These are phyloP conservation scores for Pyrus bretschneideri DNA, from an alignment of 306 rosid species.

Conservation along the genomic window DNA sequence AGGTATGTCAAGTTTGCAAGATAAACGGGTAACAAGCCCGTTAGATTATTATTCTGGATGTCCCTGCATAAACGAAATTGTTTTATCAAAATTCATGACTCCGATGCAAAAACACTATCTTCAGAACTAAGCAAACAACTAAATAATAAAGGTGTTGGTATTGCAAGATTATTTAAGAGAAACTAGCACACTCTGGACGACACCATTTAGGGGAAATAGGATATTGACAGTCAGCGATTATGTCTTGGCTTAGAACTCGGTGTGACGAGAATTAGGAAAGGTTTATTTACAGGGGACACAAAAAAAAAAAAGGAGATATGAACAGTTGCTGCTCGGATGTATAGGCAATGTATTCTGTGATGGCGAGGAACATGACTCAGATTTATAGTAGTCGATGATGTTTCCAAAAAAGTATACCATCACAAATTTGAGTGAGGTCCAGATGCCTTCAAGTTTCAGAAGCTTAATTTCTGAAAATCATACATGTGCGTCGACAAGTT, in stretches of 20 bases:
- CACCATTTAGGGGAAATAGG: no score
- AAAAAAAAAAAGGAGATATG: no score
- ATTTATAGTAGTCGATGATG: not conserved
- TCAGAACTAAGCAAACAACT: not conserved
- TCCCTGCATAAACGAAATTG: conserved; percentile 45
- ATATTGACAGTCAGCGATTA: no score
- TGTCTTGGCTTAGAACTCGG: no score
- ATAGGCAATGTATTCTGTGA: not conserved
- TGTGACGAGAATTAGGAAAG: no score
- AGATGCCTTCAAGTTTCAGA: no score
- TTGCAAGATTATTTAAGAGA: no score
- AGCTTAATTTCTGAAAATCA: no score
- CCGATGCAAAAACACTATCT: not conserved
- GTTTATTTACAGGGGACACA: no score
- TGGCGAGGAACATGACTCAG: not conserved
- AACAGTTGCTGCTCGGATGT: no score
- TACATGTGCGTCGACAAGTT: not conserved
- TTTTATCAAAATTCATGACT: not conserved
- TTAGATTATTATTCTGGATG: conserved; percentile 61
- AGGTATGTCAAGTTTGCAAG: conserved; percentile 57
- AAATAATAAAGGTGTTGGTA: not conserved
- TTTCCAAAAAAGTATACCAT: not conserved
- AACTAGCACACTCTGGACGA: no score
- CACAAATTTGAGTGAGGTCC: not conserved
- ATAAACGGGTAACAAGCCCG: conserved; percentile 71